Conservation (phyloP, 2,329 filamentous ascomycete genomes). For the Paecilomyces sp. region DNA sequence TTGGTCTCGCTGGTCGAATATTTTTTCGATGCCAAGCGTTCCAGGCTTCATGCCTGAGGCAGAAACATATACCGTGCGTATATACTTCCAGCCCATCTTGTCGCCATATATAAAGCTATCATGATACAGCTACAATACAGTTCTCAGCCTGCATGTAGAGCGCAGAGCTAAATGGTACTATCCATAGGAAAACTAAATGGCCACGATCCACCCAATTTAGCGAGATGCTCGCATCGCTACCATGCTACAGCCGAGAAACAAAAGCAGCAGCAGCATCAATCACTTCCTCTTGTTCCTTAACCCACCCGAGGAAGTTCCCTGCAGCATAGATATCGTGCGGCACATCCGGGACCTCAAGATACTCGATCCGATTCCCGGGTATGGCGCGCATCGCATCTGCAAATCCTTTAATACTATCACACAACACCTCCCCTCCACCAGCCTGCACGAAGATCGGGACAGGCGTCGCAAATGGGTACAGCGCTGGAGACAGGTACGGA, state of each 20-base stretch:
- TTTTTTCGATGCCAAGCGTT: background rate
- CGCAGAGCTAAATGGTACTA: too few relatives aligned
- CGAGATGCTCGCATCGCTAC: background rate
- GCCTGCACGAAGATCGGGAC: constrained; percentile 10
- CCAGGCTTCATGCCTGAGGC: background rate
- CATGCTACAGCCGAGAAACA: background rate
- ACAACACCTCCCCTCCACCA: constrained; percentile 9
- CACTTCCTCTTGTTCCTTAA: constrained; percentile 6
- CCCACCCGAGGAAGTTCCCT: constrained; percentile 9
- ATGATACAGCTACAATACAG: too few relatives aligned
- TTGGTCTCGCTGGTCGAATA: background rate
- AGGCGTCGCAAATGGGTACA: constrained; percentile 11
- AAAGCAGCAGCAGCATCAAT: background rate
- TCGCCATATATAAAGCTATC: too few relatives aligned
- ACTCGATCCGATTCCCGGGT: constrained; percentile 3
- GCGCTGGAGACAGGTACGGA: constrained; percentile 9
- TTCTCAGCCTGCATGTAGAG: too few relatives aligned
- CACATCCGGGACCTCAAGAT: constrained; percentile 7
- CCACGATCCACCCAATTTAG: too few relatives aligned
- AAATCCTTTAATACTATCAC: constrained; percentile 6
- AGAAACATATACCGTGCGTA: too few relatives aligned
- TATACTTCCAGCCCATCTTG: too few relatives aligned
- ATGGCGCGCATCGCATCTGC: background rate
- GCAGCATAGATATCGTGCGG: constrained; percentile 13
- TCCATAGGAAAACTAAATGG: too few relatives aligned